Conservation (phyloP, 768 basidiomycete species). For the Saitozyma sp. region DNA sequence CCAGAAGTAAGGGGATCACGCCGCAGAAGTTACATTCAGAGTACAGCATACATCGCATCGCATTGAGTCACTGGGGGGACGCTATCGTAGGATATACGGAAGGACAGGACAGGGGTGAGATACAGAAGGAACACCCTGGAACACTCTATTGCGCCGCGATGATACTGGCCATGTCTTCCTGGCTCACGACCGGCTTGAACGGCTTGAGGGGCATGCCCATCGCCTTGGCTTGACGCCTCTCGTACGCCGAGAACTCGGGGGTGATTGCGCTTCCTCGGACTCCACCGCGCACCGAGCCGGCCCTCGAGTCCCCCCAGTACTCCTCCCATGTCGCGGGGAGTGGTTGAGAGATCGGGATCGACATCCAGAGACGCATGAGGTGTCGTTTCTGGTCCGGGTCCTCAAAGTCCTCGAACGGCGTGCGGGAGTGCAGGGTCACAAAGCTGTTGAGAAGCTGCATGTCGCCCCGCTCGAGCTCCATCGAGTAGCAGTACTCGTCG, state of each 20-base stretch:
- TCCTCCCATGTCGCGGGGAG: slow-evolving; percentile 4
- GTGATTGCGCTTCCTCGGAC: slow-evolving; percentile 1
- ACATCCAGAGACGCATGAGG: slow-evolving; percentile 8
- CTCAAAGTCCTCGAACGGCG: slow-evolving; percentile 7
- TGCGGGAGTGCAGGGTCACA: slow-evolving; percentile 7
- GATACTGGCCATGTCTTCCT: slow-evolving; percentile 1
- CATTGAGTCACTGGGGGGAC: too few species aligned
- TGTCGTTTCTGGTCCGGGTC: slow-evolving; percentile 8
- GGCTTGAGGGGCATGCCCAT: slow-evolving; percentile 6
- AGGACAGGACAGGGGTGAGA: too few species aligned
- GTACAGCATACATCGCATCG: too few species aligned
- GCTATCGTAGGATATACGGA: too few species aligned
- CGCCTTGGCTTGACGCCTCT: slow-evolving; percentile 7
- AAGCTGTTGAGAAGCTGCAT: slow-evolving; percentile 10
- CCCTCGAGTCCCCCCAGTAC: slow-evolving; percentile 6
- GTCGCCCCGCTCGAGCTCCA: slow-evolving; percentile 8
- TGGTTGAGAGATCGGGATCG: slow-evolving; percentile 4
- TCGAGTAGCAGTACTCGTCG: slow-evolving; percentile 9
- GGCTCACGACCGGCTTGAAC: slow-evolving; percentile 2
- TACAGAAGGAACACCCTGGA: neutral
- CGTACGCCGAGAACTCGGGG: slow-evolving; percentile 4
- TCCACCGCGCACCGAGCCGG: slow-evolving; percentile 2
- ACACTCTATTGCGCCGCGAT: neutral
- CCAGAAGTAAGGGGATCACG: too few species aligned
- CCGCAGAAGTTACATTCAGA: too few species aligned